These are phyloP conservation scores for Coniferiporia sulphurascens DNA, from an alignment of 1,284 basidiomycete species.

Conservation along the genomic window DNA sequence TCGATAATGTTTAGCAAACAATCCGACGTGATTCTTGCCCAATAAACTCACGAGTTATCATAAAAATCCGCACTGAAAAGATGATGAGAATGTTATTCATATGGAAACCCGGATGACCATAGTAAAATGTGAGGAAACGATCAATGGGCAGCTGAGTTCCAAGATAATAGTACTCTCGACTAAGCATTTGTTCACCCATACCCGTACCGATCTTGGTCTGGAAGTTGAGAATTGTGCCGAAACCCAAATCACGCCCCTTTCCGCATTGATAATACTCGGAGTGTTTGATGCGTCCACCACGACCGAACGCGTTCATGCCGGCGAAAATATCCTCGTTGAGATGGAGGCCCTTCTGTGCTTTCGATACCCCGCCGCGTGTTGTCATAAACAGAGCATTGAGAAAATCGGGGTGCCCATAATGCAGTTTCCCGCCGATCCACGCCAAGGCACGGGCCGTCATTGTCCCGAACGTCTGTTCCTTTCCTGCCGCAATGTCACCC, in stretches of 20 bases:
- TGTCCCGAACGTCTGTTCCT: conserved; percentile 99
- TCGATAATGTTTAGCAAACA: conserved; percentile 17
- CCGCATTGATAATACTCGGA: conserved; percentile 99
- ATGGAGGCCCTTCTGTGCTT: conserved; percentile 98
- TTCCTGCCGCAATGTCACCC: conserved; percentile 98
- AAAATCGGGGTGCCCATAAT: conserved; percentile 99
- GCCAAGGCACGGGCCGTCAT: conserved; percentile 94
- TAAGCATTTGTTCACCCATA: conserved; percentile 99
- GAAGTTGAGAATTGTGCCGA: conserved; percentile 99
- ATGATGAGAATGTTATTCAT: conserved; percentile 99
- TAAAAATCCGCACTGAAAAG: conserved; percentile 93
- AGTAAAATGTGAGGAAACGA: conserved; percentile 99
- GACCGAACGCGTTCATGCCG: conserved; percentile 98
- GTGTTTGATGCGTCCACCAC: conserved; percentile 99
- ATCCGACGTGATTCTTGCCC: background rate
- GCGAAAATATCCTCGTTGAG: conserved; percentile 99
- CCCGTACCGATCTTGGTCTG: conserved; percentile 99
- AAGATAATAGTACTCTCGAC: conserved; percentile 98
- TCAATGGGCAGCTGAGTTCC: conserved; percentile 98
- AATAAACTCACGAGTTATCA: conserved; percentile 71
- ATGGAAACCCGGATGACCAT: conserved; percentile 99
- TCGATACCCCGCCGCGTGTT: conserved; percentile 97
- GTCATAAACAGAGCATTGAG: conserved; percentile 98
- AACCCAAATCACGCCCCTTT: conserved; percentile 98
- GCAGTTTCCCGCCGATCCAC: conserved; percentile 97